Base-by-base conservation (phyloP, 1,139 yeast species). In the Zygoascus hellenicus region DNA sequence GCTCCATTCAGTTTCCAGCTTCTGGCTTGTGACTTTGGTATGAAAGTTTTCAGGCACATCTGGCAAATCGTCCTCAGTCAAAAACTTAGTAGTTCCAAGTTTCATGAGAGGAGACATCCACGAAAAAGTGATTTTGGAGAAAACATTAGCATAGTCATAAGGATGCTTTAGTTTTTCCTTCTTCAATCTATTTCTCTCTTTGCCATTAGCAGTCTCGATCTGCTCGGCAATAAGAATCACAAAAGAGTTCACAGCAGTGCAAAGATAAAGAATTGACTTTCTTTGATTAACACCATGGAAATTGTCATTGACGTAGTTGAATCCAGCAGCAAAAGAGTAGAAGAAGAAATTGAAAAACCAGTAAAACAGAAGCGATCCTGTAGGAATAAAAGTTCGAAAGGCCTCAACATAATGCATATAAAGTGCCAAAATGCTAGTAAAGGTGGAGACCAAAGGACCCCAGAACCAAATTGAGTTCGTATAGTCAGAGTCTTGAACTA, bases 91-190 rank as follows among this genome's bases (percentile, higher is more conserved):
- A 61, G 85, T 87, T 19, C 99, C 99, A 50, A 76, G 77, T 61
- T 75, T 81, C 96, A 92, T 90, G 61, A 92, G 71, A 4, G 83
- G 86, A 2, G 90, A 79, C 95, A 92, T 85, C 99, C 99, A 92
- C 38, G 80, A 72, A 64, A 92, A 92, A 0, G 95, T 81, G 50
- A 94, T 71, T 52, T 78, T 75, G 14, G 95, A 80, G 59, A 90
- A 89, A 19, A 89, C 69, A 61, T 90, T 85, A 10, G 99, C 95
- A 33, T 69, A 68, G 58, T 90, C 97, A 53, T 77, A 81, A 2
- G 97, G 95, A 54, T 75, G 78, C 45, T 65, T 54, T 37, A 63
- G 62, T 9, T 67, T 52, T 34, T 61, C 56, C 32, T 66, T 68
- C 46, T 71, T 74, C 31, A 66, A 63, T 31, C 72, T 69, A 45